These are phyloP conservation scores for Bipolaris bicolor DNA, from an alignment of 2,329 filamentous ascomycete species.

Conservation along the genomic window DNA sequence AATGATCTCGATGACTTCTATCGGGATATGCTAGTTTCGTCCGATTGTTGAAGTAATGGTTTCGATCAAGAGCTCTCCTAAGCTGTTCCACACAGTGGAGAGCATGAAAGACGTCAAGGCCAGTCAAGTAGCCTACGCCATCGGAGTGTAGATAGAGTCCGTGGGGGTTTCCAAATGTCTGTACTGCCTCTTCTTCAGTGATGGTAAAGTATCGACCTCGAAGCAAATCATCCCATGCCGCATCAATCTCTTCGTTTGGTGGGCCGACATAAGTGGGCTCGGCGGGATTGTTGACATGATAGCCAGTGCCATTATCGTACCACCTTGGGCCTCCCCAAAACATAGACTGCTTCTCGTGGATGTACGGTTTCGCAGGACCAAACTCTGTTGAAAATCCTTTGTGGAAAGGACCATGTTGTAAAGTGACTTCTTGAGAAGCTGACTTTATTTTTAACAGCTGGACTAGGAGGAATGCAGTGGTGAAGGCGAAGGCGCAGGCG, in stretches of 20 bases:
- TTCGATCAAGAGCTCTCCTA: not conserved
- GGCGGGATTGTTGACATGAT: not conserved
- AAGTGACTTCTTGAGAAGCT: too few species aligned
- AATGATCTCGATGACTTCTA: not conserved
- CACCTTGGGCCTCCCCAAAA: not conserved
- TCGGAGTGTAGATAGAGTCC: not conserved
- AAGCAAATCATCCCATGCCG: not conserved
- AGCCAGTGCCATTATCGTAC: not conserved
- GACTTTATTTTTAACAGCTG: too few species aligned
- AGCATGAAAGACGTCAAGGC: not conserved
- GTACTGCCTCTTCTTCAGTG: not conserved
- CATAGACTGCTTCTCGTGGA: not conserved
- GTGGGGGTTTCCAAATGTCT: not conserved
- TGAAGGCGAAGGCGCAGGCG: not conserved
- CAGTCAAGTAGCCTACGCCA: not conserved
- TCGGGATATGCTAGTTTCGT: not conserved
- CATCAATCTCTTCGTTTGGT: not conserved
- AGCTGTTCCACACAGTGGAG: not conserved
- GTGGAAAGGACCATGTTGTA: not conserved
- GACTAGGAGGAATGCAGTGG: not conserved
- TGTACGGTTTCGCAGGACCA: not conserved
- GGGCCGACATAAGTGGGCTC: not conserved
- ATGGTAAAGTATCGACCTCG: not conserved
- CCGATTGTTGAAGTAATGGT: not conserved
- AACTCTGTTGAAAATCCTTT: not conserved